Evolutionary conservation across 1,139 yeast genomes (phyloP), one percentile per base, ranked within the genome.

Genomic region (Geotrichum phurueaensis): DNA sequence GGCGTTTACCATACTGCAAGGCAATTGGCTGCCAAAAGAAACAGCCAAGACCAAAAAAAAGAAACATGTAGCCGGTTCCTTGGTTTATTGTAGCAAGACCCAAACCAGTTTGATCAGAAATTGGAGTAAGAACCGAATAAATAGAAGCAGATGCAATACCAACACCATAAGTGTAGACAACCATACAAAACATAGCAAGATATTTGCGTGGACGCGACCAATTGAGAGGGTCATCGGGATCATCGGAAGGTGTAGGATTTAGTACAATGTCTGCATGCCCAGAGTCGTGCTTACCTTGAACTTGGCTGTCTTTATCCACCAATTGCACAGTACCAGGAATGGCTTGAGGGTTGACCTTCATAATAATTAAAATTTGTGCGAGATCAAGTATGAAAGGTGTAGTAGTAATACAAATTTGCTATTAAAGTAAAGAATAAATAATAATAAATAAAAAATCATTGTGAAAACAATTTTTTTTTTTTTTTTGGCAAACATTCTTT

Each of bases 291-390:
- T 67, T 68, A 47, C 67, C 69, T 64, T 61, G 65, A 39, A 71
- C 59, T 39, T 64, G 63, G 33, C 71, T 73, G 12, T 75, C 76
- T 43, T 79, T 60, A 68, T 84, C 87, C 20, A 85, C 81, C 54
- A 85, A 74, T 61, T 82, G 84, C 12, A 83, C 76, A 4, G 88
- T 84, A 29, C 89, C 89, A 0, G 89, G 89, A 48, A 84, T 78
- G 10, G 78, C 75, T 23, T 79, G 77, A 58, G 68, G 72, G 65
- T 77, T 76, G 27, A 62, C 56, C 33, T 56, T 58, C 64, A 60
- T 62, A 31, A 27, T 27, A 5, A 5, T 27, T 27, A 7, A 27
- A 7, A 7, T 27, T 27, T 27, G 31, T 27, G 31, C 9, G 9
- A 27, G 51, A 13, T 57, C 23, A 31, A 31, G 10, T 33, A 33